Base-by-base conservation (phyloP, 352 stramenopile species). In the Globisporangium cederbergense region DNA sequence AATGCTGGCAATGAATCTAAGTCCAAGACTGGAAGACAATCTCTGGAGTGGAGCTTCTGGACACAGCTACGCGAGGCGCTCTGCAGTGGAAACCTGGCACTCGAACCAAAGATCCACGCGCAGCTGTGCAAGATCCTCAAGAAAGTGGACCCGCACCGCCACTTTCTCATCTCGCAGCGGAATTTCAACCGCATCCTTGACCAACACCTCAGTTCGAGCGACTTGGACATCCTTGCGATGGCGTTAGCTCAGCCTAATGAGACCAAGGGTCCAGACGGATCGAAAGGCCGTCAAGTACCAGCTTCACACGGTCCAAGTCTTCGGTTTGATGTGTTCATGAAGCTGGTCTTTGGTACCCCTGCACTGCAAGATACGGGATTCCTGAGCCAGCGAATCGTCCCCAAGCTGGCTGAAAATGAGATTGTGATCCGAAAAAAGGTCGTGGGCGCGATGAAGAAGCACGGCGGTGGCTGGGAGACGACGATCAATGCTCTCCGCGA, bases 101-200 rank as follows among this genome's bases (percentile, higher is more conserved):
- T 72, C 14, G 67, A 76, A 34, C 54, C 66, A 11, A 78, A 76
- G 40, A 72, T 90, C 13, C 47, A 79, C 55, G 28, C 49, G 22
- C 78, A 90, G 54, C 57, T 90, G 18, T 62, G 62, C 28, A 86
- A 81, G 34, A 90, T 90, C 13, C 58, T 88, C 25, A 14, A 34
- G 4, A 90, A 87, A 66, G n/a, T 88, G 7, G 81, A 90, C 47
- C 59, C 67, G 0, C 55, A 69, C 8, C 13, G 30, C 9, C 65
- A 46, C 1, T 88, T 78, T 45, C 49, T 45, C 9, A 65, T 90
- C 34, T 74, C 78, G 14, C 51, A 52, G 32, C 65, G 67, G 11
- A 64, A 83, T 38, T 87, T 90, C 58, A 51, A 60, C 32, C 73
- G 78, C 0, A 75, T 90, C 11, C 81, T 90, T 32, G 70, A 87